phyloP scores from a whole-genome alignment of 1,284 basidiomycete species.

The Rugosomyces carneus region DNA sequence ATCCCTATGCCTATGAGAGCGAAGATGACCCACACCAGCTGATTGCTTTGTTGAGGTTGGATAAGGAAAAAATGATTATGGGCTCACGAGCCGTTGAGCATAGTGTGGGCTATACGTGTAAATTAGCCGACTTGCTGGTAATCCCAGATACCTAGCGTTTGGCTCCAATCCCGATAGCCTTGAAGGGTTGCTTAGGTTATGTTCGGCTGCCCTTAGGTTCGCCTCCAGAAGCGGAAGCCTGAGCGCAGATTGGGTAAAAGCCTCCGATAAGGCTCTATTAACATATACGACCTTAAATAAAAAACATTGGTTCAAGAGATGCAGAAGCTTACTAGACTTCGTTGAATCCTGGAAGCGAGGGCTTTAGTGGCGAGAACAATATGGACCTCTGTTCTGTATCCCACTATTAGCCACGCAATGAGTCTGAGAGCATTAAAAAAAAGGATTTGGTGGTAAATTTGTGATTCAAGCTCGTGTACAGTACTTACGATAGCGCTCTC shows the following conservation, averaged over 20 bases:
- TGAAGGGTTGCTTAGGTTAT: background rate
- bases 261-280: background rate
- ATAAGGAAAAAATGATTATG: background rate
- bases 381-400: too few species aligned
- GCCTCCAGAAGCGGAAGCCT: too few species aligned
- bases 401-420: too few species aligned
- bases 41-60: background rate
- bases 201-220: background rate
- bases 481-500: too few species aligned
- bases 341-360: background rate
- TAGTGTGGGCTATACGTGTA: background rate
- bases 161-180: background rate
- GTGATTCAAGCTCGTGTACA: too few species aligned
- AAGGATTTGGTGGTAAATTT: too few species aligned
- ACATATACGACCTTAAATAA: background rate
- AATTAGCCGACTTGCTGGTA: background rate
- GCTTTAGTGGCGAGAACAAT: background rate
- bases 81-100: background rate
- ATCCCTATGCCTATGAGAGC: background rate
- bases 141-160: background rate
- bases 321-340: background rate
- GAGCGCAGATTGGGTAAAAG: background rate
- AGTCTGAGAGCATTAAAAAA: too few species aligned
- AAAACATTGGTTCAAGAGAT: background rate
- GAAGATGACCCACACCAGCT: background rate